phyloP scores from a whole-genome alignment of 345 rosid species.

The Gossypium ekmanianum region DNA sequence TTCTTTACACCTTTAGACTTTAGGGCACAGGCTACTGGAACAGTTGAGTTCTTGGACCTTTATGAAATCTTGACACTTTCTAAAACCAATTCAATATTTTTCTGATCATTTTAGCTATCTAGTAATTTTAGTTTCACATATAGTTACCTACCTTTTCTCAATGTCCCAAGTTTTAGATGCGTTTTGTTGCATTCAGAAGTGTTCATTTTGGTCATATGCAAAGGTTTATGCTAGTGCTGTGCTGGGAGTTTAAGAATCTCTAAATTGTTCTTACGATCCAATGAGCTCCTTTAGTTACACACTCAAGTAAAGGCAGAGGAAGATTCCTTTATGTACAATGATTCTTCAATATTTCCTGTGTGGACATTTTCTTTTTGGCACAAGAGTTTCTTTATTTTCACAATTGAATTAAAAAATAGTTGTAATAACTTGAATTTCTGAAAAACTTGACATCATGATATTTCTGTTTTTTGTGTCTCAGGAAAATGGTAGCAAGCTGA shows the following conservation, averaged over 20 bases:
- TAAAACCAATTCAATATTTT: not conserved
- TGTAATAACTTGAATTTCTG: not conserved
- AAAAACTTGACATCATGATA: not conserved
- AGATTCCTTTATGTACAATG: too few relatives aligned
- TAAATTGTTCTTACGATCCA: too few relatives aligned
- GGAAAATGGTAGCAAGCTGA: slow-evolving; percentile 28
- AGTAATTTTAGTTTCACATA: not conserved
- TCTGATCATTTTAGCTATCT: not conserved
- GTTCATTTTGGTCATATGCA: too few relatives aligned
- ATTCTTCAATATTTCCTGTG: too few relatives aligned
- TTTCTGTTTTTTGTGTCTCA: slow-evolving; percentile 21
- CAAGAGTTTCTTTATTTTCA: not conserved
- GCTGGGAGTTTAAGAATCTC: too few relatives aligned
- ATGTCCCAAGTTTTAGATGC: too few relatives aligned
- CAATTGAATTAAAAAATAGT: not conserved
- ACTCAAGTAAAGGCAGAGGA: too few relatives aligned
- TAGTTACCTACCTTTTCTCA: too few relatives aligned
- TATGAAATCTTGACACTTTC: not conserved
- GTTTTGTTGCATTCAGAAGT: too few relatives aligned
- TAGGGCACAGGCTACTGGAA: not conserved
- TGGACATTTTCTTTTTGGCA: too few relatives aligned
- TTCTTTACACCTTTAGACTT: not conserved
- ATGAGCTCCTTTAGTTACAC: too few relatives aligned
- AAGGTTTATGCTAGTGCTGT: too few relatives aligned
- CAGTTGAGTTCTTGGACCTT: not conserved